These are phyloP conservation scores for Stylonectria norvegica DNA, from an alignment of 2,329 filamentous ascomycete genomes.

Conservation along the genomic window DNA sequence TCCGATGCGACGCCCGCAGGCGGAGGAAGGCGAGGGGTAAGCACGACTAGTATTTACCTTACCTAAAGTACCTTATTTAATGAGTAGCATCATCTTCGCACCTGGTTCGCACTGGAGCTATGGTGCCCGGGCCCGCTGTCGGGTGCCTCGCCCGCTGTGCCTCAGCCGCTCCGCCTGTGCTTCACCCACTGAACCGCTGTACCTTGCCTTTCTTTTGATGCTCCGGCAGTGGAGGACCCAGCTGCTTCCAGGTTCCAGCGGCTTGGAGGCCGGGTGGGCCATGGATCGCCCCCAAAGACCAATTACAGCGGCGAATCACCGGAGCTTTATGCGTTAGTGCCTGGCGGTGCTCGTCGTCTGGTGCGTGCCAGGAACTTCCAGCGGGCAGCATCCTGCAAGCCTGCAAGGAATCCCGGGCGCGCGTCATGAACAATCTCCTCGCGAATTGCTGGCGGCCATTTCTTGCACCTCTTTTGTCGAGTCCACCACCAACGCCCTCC, in stretches of 20 bases:
- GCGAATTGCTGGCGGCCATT: conserved; percentile 17
- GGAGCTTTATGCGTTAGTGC: conserved; percentile 5
- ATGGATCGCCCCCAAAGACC: conserved; percentile 8
- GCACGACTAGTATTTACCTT: too few relatives aligned
- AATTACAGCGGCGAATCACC: conserved; percentile 18
- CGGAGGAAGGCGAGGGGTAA: too few relatives aligned
- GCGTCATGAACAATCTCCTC: conserved; percentile 28
- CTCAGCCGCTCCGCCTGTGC: too few relatives aligned
- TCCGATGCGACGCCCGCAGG: too few relatives aligned
- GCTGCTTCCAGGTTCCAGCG: neutral
- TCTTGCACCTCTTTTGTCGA: conserved; percentile 18
- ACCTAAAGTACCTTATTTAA: too few relatives aligned
- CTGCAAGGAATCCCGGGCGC: conserved; percentile 26
- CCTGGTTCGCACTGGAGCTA: too few relatives aligned
- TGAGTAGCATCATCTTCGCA: too few relatives aligned
- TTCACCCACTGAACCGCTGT: too few relatives aligned
- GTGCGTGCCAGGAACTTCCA: conserved; percentile 21
- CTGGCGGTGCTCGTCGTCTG: neutral
- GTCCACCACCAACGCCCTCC: conserved; percentile 13
- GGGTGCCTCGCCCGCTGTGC: too few relatives aligned
- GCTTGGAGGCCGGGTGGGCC: neutral
- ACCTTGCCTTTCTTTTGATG: too few relatives aligned
- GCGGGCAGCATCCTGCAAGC: conserved; percentile 21
- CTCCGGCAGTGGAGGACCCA: neutral
- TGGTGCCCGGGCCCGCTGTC: too few relatives aligned